Conservation (phyloP, 2,329 filamentous ascomycete species). For the Calonectria naviculata region DNA sequence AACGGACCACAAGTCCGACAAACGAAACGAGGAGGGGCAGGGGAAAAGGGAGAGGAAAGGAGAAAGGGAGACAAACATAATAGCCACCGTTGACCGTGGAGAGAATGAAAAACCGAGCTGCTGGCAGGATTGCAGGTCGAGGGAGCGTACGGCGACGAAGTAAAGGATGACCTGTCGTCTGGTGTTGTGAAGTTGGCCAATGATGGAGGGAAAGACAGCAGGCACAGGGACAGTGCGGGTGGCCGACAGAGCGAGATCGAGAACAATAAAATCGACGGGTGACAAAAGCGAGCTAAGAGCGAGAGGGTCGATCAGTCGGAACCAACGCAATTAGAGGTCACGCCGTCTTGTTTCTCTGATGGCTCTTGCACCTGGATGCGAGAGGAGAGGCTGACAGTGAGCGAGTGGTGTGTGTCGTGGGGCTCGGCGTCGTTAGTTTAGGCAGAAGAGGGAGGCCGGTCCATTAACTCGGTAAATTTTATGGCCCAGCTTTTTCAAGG, state of each 20-base stretch:
- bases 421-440: slow-evolving; percentile 35
- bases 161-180: slow-evolving; percentile 9
- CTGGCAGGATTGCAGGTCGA: not conserved
- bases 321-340: slow-evolving; percentile 14
- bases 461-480: slow-evolving; percentile 39
- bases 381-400: slow-evolving; percentile 9
- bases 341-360: slow-evolving; percentile 13
- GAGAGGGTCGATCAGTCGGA: not conserved
- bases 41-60: slow-evolving; percentile 25
- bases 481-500: slow-evolving; percentile 25
- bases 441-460: slow-evolving; percentile 40
- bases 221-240: slow-evolving; percentile 14
- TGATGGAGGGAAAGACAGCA: slow-evolving; percentile 25
- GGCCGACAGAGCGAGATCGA: not conserved
- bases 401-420: slow-evolving; percentile 31
- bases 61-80: slow-evolving; percentile 21
- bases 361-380: slow-evolving; percentile 14
- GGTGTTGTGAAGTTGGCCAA: slow-evolving; percentile 12
- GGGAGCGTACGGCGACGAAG: not conserved
- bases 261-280: not conserved
- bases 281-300: not conserved
- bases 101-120: not conserved
- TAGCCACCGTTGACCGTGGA: slow-evolving; percentile 10
- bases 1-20: slow-evolving; percentile 34
- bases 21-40: slow-evolving; percentile 40